Base-by-base conservation (phyloP, 345 rosid genomes). In the Murraya koenigii region DNA sequence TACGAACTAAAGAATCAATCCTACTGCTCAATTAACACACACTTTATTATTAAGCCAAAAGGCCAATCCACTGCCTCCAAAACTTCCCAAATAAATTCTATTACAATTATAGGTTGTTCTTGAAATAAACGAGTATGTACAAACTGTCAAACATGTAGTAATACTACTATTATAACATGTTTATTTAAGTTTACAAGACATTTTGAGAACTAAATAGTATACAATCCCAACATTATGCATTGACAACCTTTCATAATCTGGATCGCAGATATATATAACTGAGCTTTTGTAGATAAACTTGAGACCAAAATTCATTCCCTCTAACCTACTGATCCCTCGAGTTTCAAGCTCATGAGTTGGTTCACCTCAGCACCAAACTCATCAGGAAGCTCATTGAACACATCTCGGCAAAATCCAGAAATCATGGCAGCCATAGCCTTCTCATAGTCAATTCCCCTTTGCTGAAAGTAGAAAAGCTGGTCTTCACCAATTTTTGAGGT, bases 401-500 rank as follows among this genome's bases (percentile, higher is more conserved):
- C 97, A 32, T 92, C 96, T 8, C 83, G 87, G 88, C 98, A 95
- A 76, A 93, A 95, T 68, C 98, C 97, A 25, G 97, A 93, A 68
- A 96, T 90, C 97, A 92, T 92, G 7, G 97, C 99, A 2, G 98
- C 98, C 97, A 96, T 90, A 11, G 98, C 99, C 80, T 85, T 95
- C 93, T 96, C 98, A 0, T 89, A 92, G 84, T 92, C 98, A 0
- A 95, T 86, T 39, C 99, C 99, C 81, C 98, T 91, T 69, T 96
- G 99, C 80, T 94, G 99, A 78, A 96, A 96, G 93, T 92, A 96
- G 85, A 96, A 96, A 10, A 94, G 88, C 86, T 96, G 98, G 83
- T 92, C 98, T 85, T 92, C 97, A 26, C 94, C 92, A 0, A 91
- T 96, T 86, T 96, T 96, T 7, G 99, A 94, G 58, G 97, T 96